Conservation (phyloP, 805 yeast genomes). For the Saturnispora diversa region DNA sequence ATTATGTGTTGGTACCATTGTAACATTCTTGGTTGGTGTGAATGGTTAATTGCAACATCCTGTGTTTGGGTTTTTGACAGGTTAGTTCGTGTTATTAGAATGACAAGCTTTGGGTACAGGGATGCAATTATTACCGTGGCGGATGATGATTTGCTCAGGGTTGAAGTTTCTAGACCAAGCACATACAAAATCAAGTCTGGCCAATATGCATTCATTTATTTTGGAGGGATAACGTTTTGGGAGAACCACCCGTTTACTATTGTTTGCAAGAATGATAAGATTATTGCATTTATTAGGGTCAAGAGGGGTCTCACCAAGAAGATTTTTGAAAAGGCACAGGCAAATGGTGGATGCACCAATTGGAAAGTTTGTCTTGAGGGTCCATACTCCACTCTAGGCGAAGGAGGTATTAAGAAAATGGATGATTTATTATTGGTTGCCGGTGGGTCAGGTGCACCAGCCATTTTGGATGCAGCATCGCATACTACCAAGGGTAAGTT, state of each 20-base stretch:
- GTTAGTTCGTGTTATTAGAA: slow-evolving; percentile 33
- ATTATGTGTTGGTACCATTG: slow-evolving; percentile 54
- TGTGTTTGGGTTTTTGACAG: slow-evolving; percentile 50
- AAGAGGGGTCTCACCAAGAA: slow-evolving; percentile 47
- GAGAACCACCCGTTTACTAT: slow-evolving; percentile 70
- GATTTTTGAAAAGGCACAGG: slow-evolving; percentile 27
- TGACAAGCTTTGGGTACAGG: slow-evolving; percentile 19
- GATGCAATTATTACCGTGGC: slow-evolving; percentile 14
- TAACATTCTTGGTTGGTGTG: slow-evolving; percentile 28
- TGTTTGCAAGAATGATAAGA: slow-evolving; percentile 31
- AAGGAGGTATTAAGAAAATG: slow-evolving; percentile 40
- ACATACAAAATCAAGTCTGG: slow-evolving; percentile 48
- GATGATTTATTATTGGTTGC: slow-evolving; percentile 49
- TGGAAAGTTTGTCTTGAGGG: slow-evolving; percentile 46
- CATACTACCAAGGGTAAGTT: slow-evolving; percentile 33
- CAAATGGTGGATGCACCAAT: slow-evolving; percentile 8
- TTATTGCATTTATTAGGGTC: slow-evolving; percentile 37
- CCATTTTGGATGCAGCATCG: slow-evolving; percentile 35
- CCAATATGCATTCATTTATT: slow-evolving; percentile 47
- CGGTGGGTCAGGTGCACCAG: slow-evolving; percentile 69
- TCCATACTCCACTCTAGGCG: slow-evolving; percentile 48
- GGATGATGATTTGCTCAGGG: slow-evolving; percentile 9
- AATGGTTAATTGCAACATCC: slow-evolving; percentile 31
- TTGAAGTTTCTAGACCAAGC: slow-evolving; percentile 12
- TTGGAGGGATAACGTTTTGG: slow-evolving; percentile 47